Conservation (phyloP, 2,329 filamentous ascomycete genomes). For the Diaporthe velutina region DNA sequence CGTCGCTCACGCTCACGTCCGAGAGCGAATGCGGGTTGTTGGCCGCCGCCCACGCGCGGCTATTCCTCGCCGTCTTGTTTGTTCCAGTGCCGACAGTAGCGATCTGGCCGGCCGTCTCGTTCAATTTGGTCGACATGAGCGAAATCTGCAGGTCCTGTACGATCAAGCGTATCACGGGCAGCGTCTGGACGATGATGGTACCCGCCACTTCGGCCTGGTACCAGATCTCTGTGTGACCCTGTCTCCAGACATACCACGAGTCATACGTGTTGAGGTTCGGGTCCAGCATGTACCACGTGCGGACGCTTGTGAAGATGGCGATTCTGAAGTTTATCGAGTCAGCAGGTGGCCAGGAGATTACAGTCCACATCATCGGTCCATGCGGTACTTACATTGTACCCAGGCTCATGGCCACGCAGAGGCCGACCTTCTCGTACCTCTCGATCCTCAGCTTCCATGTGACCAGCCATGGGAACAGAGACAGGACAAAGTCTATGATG, state of each 20-base stretch:
- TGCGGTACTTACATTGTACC: constrained; percentile 55
- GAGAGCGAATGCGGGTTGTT: constrained; percentile 33
- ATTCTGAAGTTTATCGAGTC: constrained; percentile 47
- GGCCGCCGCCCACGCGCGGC: constrained; percentile 28
- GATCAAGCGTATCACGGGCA: constrained; percentile 64
- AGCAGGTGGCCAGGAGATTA: constrained; percentile 19
- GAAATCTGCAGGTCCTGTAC: constrained; percentile 56
- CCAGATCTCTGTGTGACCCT: constrained; percentile 61
- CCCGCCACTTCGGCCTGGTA: constrained; percentile 65
- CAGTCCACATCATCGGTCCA: constrained; percentile 31
- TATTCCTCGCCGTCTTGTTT: constrained; percentile 30
- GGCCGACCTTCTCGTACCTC: constrained; percentile 61
- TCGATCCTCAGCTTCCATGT: constrained; percentile 62
- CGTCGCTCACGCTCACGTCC: constrained; percentile 9
- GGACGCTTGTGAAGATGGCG: constrained; percentile 60
- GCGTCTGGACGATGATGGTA: constrained; percentile 67
- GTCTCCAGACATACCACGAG: constrained; percentile 61
- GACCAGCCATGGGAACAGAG: constrained; percentile 63
- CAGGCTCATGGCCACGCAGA: constrained; percentile 64
- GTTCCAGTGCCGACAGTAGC: constrained; percentile 14
- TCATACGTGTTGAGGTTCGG: constrained; percentile 56
- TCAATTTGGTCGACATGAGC: constrained; percentile 44
- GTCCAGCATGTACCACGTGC: constrained; percentile 62
- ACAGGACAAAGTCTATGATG: constrained; percentile 66
- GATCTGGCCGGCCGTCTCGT: constrained; percentile 27